Base-by-base conservation (phyloP, 148 eudicot genomes). In the Rhododendron ovatum region DNA sequence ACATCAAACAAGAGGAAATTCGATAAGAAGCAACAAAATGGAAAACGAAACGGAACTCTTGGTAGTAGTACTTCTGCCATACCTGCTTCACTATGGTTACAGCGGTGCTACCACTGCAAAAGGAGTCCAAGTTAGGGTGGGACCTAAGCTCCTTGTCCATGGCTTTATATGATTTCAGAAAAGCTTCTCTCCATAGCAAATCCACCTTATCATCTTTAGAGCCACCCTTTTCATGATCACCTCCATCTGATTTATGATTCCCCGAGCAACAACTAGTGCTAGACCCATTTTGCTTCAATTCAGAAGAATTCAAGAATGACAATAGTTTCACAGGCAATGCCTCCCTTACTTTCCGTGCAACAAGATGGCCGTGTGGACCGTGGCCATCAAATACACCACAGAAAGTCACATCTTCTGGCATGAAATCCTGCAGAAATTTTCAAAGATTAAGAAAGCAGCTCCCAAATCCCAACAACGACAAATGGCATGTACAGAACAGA, bases 91-190 rank as follows among this genome's bases (percentile, higher is more conserved):
- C 91, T 41, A 98, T 89, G 67, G 98, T 91, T 79, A 98, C 94
- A 83, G 95, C 95, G 53, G 99, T 98, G 92, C 99, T 98, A 53
- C 99, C 99, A 90, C 99, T 98, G 88, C 99, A 98, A 90, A 95
- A 98, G 92, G 98, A 93, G 87, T 98, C 99, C 86, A 98, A 77
- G 87, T 93, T 98, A 83, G 98, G 94, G 87, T 94, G 98, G 39
- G 98, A 95, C 86, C 93, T 94, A 82, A 98, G 87, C 87, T 95
- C 98, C 90, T 95, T 95, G 86, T 98, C 99, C 99, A 96, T 98
- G 73, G 96, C 93, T 91, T 95, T 98, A 88, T 87, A 98, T 67
- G 99, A 87, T 86, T 94, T 94, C 22, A 98, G 95, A 91, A 95
- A 95, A 85, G 96, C 94, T 87, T 98, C 98, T 89, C 92, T 94